A percentile compares a stretch with the other conserved stretches of the same genome.
phyloP scores from a whole-genome alignment of 345 rosid species.

The Citrus australasica region DNA sequence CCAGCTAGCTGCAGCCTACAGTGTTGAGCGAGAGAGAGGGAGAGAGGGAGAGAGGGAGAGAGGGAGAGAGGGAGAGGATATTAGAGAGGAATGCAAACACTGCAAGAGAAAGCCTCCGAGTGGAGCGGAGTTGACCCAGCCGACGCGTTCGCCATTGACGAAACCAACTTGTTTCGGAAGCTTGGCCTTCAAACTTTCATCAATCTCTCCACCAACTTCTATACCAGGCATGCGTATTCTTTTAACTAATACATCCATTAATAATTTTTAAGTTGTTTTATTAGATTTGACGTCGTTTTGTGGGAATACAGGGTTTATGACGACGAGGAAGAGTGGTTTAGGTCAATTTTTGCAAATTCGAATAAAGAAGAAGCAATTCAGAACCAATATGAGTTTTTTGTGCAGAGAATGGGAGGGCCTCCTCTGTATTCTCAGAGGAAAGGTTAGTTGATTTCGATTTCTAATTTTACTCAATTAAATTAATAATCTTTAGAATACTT shows the following conservation, averaged over 20 bases:
- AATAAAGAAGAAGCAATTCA: slow-evolving; percentile 86
- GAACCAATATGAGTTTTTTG: slow-evolving; percentile 90
- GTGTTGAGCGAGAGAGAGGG: background rate
- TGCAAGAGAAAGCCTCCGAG: slow-evolving; percentile 76
- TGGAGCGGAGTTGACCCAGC: slow-evolving; percentile 79
- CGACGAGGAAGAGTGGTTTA: slow-evolving; percentile 88
- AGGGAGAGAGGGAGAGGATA: background rate
- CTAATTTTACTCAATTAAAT: background rate
- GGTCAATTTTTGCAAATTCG: slow-evolving; percentile 64
- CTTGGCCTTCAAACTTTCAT: slow-evolving; percentile 81
- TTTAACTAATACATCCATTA: background rate
- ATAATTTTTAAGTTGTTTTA: background rate
- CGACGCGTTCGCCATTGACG: slow-evolving; percentile 81
- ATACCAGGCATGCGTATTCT: slow-evolving; percentile 47
- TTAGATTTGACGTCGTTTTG: background rate
- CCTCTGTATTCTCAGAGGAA: slow-evolving; percentile 77
- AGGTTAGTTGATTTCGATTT: slow-evolving; percentile 34
- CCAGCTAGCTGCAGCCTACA: background rate
- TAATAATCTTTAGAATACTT: background rate
- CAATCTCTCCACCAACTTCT: slow-evolving; percentile 88
- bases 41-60: background rate
- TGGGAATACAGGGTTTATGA: slow-evolving; percentile 60
- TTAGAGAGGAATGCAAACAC: slow-evolving; percentile 51
- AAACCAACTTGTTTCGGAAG: slow-evolving; percentile 65
- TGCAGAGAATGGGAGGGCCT: slow-evolving; percentile 96